A percentile compares a stretch with the other conserved stretches of the same genome.
Evolutionary conservation across 2,329 filamentous ascomycete genomes (phyloP).

Genomic region (Colletotrichum cordylinicola): DNA sequence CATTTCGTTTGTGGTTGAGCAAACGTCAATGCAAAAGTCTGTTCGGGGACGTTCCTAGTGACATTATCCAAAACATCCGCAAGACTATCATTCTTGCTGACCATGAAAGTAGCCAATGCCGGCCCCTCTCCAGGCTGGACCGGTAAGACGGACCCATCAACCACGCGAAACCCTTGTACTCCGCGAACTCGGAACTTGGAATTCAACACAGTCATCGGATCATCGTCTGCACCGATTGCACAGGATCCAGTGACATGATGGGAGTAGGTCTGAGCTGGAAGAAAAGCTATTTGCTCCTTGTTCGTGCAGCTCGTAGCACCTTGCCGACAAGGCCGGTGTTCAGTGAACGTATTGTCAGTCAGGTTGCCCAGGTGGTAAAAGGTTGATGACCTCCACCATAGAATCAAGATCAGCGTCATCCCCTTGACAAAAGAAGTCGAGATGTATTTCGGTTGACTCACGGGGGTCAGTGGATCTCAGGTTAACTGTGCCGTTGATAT

Average conservation of each 20-base stretch:
- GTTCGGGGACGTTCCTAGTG: rapidly evolving
- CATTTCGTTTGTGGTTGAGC: rapidly evolving
- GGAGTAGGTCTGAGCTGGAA: constrained; percentile 52
- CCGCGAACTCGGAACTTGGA: constrained; percentile 62
- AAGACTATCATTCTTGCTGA: constrained; percentile 63
- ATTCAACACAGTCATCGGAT: constrained; percentile 63
- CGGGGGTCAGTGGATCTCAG: constrained; percentile 65
- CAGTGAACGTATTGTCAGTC: background rate
- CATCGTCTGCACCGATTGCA: constrained; percentile 58
- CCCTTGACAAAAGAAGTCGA: constrained; percentile 59
- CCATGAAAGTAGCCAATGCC: constrained; percentile 60
- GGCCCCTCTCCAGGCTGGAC: constrained; percentile 53
- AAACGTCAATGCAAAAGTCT: rapidly evolving
- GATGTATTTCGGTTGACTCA: constrained; percentile 66
- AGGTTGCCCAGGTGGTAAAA: too few relatives aligned
- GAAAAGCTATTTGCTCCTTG: background rate
- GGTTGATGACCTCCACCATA: constrained; percentile 33
- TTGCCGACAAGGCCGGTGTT: background rate
- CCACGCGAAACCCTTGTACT: constrained; percentile 61
- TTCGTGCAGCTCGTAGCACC: background rate
- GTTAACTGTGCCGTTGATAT: constrained; percentile 66
- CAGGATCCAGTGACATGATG: constrained; percentile 64
- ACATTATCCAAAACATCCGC: background rate
- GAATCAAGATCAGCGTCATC: constrained; percentile 49
- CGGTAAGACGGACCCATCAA: constrained; percentile 64